Evolutionary conservation across 2,329 filamentous ascomycete genomes (phyloP).

Genomic region (Cercospora janseana): DNA sequence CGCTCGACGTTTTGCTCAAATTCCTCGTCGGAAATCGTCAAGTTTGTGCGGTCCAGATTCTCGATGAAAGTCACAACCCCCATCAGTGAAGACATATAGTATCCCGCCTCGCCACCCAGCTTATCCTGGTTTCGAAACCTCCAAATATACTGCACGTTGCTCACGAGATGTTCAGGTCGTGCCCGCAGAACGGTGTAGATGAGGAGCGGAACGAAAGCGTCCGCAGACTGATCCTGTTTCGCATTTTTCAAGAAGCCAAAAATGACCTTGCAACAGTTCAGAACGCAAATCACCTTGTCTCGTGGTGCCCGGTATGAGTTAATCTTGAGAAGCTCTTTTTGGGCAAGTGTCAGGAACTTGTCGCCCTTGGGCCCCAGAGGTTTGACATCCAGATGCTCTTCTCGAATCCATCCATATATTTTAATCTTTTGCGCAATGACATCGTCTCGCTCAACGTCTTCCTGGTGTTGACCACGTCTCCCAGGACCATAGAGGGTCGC

Average conservation of each 20-base stretch:
- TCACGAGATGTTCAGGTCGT: slow-evolving; percentile 92
- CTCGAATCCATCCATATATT: slow-evolving; percentile 92
- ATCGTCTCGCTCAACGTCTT: slow-evolving; percentile 94
- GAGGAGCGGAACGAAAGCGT: slow-evolving; percentile 90
- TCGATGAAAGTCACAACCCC: slow-evolving; percentile 96
- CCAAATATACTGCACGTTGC: slow-evolving; percentile 96
- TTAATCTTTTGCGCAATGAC: slow-evolving; percentile 94
- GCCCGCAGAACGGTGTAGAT: slow-evolving; percentile 95
- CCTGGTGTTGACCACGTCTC: slow-evolving; percentile 91
- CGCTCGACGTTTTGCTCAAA: slow-evolving; percentile 97
- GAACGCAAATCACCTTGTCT: slow-evolving; percentile 96
- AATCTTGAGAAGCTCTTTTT: slow-evolving; percentile 94
- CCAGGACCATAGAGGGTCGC: slow-evolving; percentile 64
- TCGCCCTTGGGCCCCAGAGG: slow-evolving; percentile 79
- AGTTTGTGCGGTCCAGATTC: slow-evolving; percentile 86
- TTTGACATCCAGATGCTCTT: slow-evolving; percentile 91
- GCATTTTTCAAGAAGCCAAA: slow-evolving; percentile 91
- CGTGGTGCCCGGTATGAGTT: slow-evolving; percentile 94
- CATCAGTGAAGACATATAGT: slow-evolving; percentile 94
- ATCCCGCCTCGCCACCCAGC: slow-evolving; percentile 93
- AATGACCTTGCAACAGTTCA: slow-evolving; percentile 99
- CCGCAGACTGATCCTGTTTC: slow-evolving; percentile 90
- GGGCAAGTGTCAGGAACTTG: slow-evolving; percentile 82
- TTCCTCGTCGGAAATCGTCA: slow-evolving; percentile 91
- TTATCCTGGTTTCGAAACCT: slow-evolving; percentile 98